A percentile compares a stretch with the other conserved stretches of the same genome.
Evolutionary conservation across 2,329 filamentous ascomycete genomes (phyloP).

Genomic region (Hortaea werneckii): DNA sequence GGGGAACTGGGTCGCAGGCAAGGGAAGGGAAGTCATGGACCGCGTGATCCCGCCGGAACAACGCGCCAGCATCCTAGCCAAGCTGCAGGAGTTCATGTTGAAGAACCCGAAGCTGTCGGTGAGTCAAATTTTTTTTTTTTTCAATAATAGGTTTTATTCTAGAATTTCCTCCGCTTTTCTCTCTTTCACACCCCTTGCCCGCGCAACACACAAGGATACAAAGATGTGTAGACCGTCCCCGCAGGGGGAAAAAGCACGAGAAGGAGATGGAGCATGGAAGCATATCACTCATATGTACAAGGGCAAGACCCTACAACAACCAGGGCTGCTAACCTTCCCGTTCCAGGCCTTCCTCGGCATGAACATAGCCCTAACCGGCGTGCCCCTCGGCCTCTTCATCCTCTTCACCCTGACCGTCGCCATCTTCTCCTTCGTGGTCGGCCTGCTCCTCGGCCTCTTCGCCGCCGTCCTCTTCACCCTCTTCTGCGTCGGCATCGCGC

Average conservation of each 20-base stretch:
- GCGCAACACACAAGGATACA: too few species aligned
- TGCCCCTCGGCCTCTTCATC: constrained; percentile 60
- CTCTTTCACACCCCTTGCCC: too few species aligned
- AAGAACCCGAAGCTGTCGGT: constrained; percentile 62
- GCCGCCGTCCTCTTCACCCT: constrained; percentile 51
- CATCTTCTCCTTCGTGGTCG: constrained; percentile 51
- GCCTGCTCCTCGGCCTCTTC: constrained; percentile 43
- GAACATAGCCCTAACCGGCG: constrained; percentile 54
- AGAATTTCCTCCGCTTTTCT: too few species aligned
- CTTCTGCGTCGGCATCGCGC: constrained; percentile 56
- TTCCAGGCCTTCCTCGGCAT: constrained; percentile 55
- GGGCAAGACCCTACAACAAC: too few species aligned
- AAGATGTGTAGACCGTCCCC: too few species aligned
- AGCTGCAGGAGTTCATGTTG: constrained; percentile 45
- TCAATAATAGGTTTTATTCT: too few species aligned
- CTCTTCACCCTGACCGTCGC: constrained; percentile 55
- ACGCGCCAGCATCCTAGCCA: constrained; percentile 47
- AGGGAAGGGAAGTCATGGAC: constrained; percentile 35
- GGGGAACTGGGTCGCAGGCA: constrained; percentile 16
- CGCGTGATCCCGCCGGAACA: constrained; percentile 49
- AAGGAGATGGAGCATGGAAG: neutral
- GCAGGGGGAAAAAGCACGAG: neutral
- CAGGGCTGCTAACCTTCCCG: constrained; percentile 4
- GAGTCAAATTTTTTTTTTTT: constrained; percentile 23
- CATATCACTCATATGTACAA: neutral